phyloP scores from a whole-genome alignment of 1,139 yeast species.

The Blastobotrys petasosporus region DNA sequence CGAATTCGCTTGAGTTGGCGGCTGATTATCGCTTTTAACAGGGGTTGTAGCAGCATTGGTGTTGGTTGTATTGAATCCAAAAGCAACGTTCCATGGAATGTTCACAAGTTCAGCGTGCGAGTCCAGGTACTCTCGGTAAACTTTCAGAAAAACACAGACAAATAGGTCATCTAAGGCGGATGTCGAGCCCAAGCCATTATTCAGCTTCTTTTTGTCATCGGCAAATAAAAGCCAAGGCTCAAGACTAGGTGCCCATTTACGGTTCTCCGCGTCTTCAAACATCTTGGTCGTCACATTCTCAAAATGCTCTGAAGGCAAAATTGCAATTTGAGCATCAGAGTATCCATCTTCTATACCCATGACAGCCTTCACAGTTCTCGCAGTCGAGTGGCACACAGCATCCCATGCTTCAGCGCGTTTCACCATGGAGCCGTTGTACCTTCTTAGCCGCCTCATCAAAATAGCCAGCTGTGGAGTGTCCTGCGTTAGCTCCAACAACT shows the following conservation, averaged over 20 bases:
- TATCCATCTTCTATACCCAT: constrained; percentile 44
- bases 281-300: constrained; percentile 23
- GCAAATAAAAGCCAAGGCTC: constrained; percentile 40
- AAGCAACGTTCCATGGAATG: background rate
- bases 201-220: constrained; percentile 51
- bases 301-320: constrained; percentile 44
- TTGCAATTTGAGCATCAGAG: constrained; percentile 49
- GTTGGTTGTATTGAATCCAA: constrained; percentile 2
- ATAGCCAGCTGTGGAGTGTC: constrained; percentile 57
- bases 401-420: constrained; percentile 64
- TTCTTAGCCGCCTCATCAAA: constrained; percentile 64
- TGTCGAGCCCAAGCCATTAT: constrained; percentile 79
- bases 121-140: constrained; percentile 32
- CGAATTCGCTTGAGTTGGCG: background rate
- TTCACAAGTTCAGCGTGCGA: constrained; percentile 1
- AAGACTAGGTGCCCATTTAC: background rate
- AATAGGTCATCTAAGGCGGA: constrained; percentile 71
- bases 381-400: constrained; percentile 42
- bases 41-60: background rate
- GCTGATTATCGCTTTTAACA: background rate
- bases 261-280: constrained; percentile 19
- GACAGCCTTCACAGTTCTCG: constrained; percentile 47
- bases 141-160: constrained; percentile 52
- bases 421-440: constrained; percentile 71
- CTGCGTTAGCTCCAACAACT: constrained; percentile 46